Conservation (phyloP, 2,329 filamentous ascomycete species). For the Claviceps africana region DNA sequence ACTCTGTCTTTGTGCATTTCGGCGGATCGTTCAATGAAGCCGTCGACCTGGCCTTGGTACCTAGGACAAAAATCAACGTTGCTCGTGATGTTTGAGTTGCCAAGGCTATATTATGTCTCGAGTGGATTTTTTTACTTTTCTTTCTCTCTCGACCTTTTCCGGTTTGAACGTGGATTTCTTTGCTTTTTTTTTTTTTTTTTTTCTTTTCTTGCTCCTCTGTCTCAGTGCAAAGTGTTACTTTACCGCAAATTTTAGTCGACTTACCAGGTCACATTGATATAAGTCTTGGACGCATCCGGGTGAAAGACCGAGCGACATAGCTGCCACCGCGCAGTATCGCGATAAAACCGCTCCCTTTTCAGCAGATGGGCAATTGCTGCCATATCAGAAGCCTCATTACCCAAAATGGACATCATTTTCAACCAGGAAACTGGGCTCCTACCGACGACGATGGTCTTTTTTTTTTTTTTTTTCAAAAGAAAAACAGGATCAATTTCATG, state of each 20-base stretch:
- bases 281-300: not conserved
- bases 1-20: not conserved
- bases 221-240: no score
- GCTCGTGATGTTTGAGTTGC: no score
- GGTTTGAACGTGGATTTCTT: no score
- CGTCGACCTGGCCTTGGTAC: not conserved
- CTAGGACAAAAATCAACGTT: not conserved
- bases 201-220: no score
- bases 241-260: not conserved
- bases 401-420: not conserved
- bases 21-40: not conserved
- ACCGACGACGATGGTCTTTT: no score
- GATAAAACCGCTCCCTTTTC: not conserved
- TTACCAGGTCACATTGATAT: not conserved
- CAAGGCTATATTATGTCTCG: no score
- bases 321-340: not conserved
- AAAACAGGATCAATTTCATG: no score
- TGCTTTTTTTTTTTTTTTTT: no score
- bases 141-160: no score
- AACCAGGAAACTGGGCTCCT: no score
- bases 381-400: not conserved
- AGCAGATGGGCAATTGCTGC: not conserved
- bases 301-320: not conserved
- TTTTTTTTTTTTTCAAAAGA: no score
- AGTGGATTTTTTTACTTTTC: no score